Percentiles rank a stretch among this genome's conserved stretches.
These are phyloP conservation scores for Blastocystis sp. DNA, from an alignment of 352 stramenopile genomes.

Conservation along the genomic window DNA sequence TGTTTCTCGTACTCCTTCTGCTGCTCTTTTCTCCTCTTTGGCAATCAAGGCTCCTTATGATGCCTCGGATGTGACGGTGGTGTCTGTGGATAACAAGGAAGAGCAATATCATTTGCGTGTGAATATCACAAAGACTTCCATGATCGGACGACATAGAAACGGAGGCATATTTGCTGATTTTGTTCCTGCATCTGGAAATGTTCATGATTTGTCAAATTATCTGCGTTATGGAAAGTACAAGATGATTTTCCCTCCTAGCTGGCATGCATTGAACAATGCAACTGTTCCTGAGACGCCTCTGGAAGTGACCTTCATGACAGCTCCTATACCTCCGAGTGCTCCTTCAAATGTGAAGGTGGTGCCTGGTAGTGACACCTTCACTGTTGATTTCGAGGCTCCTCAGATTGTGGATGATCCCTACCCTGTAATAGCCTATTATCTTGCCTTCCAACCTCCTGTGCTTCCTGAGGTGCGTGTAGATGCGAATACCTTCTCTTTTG, in stretches of 20 bases:
- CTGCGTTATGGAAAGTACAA: conserved; percentile 58
- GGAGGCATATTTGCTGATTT: conserved; percentile 51
- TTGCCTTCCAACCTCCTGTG: conserved; percentile 51
- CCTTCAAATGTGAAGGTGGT: neutral
- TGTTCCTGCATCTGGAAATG: neutral
- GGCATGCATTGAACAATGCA: conserved; percentile 16
- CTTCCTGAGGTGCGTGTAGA: conserved; percentile 43
- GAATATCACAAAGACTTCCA: conserved; percentile 26
- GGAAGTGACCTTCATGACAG: conserved; percentile 41
- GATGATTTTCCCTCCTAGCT: conserved; percentile 38
- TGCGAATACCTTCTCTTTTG: neutral
- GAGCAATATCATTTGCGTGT: neutral
- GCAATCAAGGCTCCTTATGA: neutral
- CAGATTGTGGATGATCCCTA: neutral
- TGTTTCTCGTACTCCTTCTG: conserved; percentile 37
- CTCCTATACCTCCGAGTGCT: conserved; percentile 26
- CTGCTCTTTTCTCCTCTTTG: conserved; percentile 26
- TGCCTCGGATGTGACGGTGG: neutral
- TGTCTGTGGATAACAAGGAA: neutral
- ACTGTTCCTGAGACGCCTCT: conserved; percentile 6
- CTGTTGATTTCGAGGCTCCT: conserved; percentile 32
- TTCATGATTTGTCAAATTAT: conserved; percentile 18
- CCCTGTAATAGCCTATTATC: conserved; percentile 33
- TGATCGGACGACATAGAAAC: conserved; percentile 7
- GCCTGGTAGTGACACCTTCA: neutral